Evolutionary conservation across 257 asterid genomes (phyloP).

Genomic region (Przewalskia tangutica): DNA sequence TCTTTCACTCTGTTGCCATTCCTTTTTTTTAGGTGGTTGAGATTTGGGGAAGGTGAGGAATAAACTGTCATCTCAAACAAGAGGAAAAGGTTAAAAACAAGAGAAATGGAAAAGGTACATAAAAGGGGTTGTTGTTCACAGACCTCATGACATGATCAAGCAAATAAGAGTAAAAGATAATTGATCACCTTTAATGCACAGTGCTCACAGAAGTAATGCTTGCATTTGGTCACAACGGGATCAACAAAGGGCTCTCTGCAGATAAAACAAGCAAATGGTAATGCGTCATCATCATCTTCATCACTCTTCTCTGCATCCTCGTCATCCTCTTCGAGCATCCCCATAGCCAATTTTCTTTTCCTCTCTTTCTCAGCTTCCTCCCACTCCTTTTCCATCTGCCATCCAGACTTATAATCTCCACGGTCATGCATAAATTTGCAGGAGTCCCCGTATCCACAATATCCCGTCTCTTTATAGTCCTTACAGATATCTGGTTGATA

Average conservation of each 20-base stretch:
- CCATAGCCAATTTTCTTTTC: conserved; percentile 52
- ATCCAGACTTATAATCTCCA: conserved; percentile 91
- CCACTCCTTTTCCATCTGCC: conserved; percentile 96
- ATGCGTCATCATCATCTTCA: conserved; percentile 60
- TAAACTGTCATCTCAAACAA: neutral
- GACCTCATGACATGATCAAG: neutral
- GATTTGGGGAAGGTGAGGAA: neutral
- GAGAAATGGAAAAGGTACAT: neutral
- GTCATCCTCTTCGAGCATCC: conserved; percentile 45
- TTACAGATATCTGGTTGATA: conserved; percentile 97
- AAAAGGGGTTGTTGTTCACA: neutral
- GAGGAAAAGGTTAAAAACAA: neutral
- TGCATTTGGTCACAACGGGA: conserved; percentile 87
- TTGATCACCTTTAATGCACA: conserved; percentile 75
- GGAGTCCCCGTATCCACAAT: conserved; percentile 94
- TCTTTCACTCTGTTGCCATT: neutral
- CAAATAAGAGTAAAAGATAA: neutral
- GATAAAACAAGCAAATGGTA: conserved; percentile 90
- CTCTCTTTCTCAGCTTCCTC: conserved; percentile 75
- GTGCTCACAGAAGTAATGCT: conserved; percentile 95
- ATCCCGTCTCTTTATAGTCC: conserved; percentile 92
- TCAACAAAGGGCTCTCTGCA: conserved; percentile 85
- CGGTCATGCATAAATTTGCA: conserved; percentile 97
- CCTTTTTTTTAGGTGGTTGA: neutral
- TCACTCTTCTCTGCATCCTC: conserved; percentile 40